Conservation (phyloP, 2,329 filamentous ascomycete species). For the Aspergillus puulaauensis region DNA sequence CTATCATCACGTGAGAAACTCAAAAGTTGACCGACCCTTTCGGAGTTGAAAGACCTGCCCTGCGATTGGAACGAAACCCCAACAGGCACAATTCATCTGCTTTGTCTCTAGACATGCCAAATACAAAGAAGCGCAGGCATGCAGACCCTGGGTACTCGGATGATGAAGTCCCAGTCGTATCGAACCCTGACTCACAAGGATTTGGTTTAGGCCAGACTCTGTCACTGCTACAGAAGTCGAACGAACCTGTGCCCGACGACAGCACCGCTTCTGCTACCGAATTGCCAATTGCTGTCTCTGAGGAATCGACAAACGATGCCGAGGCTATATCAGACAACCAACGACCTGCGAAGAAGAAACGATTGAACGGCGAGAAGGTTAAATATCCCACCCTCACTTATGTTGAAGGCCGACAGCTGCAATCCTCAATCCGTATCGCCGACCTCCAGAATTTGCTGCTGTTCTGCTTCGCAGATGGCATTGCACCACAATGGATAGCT, state of each 20-base stretch:
- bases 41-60: background rate
- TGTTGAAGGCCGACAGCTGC: slow-evolving; percentile 50
- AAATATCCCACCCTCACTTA: slow-evolving; percentile 57
- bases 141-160: slow-evolving; percentile 19
- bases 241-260: slow-evolving; percentile 12
- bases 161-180: slow-evolving; percentile 24
- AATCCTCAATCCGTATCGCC: slow-evolving; percentile 56
- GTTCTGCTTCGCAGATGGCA: slow-evolving; percentile 62
- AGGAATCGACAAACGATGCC: slow-evolving; percentile 2
- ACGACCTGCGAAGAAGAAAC: slow-evolving; percentile 30
- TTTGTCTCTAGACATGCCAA: slow-evolving; percentile 19
- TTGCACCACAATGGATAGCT: slow-evolving; percentile 63
- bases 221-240: slow-evolving; percentile 27
- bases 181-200: slow-evolving; percentile 13
- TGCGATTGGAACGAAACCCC: background rate
- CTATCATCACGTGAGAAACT: slow-evolving; percentile 13
- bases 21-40: slow-evolving; percentile 7
- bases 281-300: background rate
- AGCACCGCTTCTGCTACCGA: slow-evolving; percentile 2
- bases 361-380: slow-evolving; percentile 41
- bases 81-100: background rate
- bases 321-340: slow-evolving; percentile 19
- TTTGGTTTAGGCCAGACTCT: slow-evolving; percentile 35
- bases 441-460: slow-evolving; percentile 60
- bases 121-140: slow-evolving; percentile 36